Percentiles rank a stretch among this genome's conserved stretches.
These are phyloP conservation scores for Colletotrichum salicis DNA, from an alignment of 2,329 filamentous ascomycete species.

Conservation along the genomic window DNA sequence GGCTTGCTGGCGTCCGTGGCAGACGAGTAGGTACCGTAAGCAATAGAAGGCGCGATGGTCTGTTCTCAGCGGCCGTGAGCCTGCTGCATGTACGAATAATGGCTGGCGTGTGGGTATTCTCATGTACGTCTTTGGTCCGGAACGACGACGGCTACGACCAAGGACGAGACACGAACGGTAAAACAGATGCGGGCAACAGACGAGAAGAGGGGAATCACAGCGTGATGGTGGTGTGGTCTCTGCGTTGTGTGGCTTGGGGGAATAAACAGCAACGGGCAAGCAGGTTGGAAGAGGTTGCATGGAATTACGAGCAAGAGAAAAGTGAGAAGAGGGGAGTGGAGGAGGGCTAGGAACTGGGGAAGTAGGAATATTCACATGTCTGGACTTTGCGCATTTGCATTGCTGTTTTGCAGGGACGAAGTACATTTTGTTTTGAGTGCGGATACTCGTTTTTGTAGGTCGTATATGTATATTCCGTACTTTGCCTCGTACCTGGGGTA, in stretches of 20 bases:
- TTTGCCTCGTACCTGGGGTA: neutral
- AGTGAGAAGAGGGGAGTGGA: neutral
- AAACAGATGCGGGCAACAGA: conserved; percentile 26
- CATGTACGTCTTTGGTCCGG: neutral
- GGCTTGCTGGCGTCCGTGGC: conserved; percentile 15
- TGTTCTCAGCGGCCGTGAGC: neutral
- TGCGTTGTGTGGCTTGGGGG: conserved; percentile 21
- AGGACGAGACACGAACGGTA: conserved; percentile 10
- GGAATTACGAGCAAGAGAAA: neutral
- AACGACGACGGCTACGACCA: neutral
- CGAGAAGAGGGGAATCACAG: conserved; percentile 19
- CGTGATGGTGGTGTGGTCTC: conserved; percentile 30
- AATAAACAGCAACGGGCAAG: neutral
- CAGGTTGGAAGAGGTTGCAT: neutral
- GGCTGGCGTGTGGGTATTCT: neutral
- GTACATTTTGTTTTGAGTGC: neutral
- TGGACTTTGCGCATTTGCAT: neutral
- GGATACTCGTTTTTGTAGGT: neutral
- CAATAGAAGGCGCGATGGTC: neutral
- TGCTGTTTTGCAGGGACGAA: neutral
- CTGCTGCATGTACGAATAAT: neutral
- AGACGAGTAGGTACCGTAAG: conserved; percentile 1
- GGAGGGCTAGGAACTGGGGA: neutral
- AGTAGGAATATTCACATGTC: conserved; percentile 32
- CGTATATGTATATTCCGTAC: neutral